Conservation (phyloP, 1,284 basidiomycete genomes). For the Ustilago curta region DNA sequence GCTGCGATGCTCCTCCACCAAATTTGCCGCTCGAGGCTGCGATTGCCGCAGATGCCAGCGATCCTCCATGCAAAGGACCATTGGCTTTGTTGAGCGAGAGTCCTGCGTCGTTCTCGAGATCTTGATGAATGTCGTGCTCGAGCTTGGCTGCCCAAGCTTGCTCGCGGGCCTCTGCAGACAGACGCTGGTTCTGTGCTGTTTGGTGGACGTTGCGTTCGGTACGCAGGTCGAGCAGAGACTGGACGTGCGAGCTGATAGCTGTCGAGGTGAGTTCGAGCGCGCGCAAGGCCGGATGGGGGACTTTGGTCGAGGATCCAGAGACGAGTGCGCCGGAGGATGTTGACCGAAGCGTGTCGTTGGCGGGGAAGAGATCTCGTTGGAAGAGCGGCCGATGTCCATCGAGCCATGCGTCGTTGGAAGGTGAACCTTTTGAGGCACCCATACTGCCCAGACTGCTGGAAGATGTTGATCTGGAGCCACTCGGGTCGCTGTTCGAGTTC, state of each 20-base stretch:
- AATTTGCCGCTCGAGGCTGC: conserved; percentile 21
- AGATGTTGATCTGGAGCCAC: conserved; percentile 19
- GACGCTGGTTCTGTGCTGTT: conserved; percentile 16
- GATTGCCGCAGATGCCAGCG: conserved; percentile 26
- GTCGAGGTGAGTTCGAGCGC: conserved; percentile 31
- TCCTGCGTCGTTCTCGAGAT: conserved; percentile 33
- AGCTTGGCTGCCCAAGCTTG: conserved; percentile 28
- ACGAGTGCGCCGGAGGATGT: conserved; percentile 26
- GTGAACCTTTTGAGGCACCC: conserved; percentile 6
- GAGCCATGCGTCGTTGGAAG: conserved; percentile 34
- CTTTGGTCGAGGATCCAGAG: conserved; percentile 25
- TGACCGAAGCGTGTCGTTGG: conserved; percentile 39
- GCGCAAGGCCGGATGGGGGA: conserved; percentile 35
- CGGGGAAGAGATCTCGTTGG: conserved; percentile 54
- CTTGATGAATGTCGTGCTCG: conserved; percentile 29
- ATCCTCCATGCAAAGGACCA: conserved; percentile 28
- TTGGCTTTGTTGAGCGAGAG: conserved; percentile 47
- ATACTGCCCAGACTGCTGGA: conserved; percentile 14
- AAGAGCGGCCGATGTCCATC: conserved; percentile 39
- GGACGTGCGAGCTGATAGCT: conserved; percentile 36
- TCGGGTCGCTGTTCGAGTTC: conserved; percentile 17
- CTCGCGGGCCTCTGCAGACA: conserved; percentile 22
- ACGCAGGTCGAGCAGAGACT: conserved; percentile 40
- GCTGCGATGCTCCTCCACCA: conserved; percentile 18
- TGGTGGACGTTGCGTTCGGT: conserved; percentile 33